Evolutionary conservation across 2,329 filamentous ascomycete species (phyloP).

Genomic region (Fusarium verrucosum): DNA sequence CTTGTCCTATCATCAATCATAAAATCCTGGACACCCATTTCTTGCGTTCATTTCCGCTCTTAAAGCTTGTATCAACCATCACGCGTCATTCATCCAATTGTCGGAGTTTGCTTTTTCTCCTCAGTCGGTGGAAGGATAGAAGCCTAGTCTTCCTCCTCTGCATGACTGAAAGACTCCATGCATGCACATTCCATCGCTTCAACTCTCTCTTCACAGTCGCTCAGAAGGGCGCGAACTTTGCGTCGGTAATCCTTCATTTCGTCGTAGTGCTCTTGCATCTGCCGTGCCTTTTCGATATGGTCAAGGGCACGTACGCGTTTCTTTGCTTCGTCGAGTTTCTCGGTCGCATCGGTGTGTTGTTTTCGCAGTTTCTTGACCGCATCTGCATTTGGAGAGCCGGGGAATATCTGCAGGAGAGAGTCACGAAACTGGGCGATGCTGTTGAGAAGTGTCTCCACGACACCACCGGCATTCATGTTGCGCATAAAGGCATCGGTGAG

Average conservation of each 20-base stretch:
- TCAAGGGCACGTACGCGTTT: not conserved
- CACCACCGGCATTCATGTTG: not conserved
- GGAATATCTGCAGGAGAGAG: fast-evolving
- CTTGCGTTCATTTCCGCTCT: no score
- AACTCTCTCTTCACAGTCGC: not conserved
- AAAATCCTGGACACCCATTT: no score
- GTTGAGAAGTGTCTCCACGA: no score
- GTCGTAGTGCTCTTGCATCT: not conserved
- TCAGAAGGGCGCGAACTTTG: fast-evolving
- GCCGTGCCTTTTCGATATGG: not conserved
- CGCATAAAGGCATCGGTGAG: not conserved
- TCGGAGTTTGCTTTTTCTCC: no score
- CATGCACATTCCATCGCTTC: not conserved
- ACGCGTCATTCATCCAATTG: not conserved
- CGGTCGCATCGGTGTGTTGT: not conserved
- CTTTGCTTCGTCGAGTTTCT: not conserved
- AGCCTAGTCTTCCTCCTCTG: not conserved
- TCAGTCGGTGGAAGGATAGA: not conserved
- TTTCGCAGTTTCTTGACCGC: fast-evolving
- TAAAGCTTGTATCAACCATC: not conserved
- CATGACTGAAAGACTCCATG: not conserved
- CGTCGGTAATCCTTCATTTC: not conserved
- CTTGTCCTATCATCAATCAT: no score
- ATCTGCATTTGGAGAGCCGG: fast-evolving
- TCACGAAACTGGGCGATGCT: not conserved